phyloP scores from a whole-genome alignment of 768 basidiomycete genomes.

The Hypholoma fasciculare region DNA sequence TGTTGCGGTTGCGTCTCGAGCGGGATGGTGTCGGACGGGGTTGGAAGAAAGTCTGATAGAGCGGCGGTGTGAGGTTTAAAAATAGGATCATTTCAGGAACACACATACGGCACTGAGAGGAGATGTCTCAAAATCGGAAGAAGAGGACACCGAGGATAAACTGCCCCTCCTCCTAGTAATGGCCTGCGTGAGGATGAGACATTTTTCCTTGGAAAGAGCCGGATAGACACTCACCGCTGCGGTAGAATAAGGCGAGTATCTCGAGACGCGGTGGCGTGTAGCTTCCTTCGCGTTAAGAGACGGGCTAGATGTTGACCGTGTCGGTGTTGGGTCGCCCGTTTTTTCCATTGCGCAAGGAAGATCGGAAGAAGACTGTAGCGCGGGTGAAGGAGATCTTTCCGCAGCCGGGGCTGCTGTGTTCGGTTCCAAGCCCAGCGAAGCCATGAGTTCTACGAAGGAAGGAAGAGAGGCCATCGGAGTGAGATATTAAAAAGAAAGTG shows the following conservation, averaged over 20 bases:
- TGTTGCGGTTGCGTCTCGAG: slow-evolving; percentile 43
- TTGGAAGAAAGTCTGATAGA: slow-evolving; percentile 32
- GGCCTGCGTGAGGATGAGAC: slow-evolving; percentile 28
- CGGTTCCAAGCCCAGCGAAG: slow-evolving; percentile 73
- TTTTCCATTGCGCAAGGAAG: slow-evolving; percentile 32
- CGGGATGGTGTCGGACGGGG: slow-evolving; percentile 45
- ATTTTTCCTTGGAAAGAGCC: neutral
- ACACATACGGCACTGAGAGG: slow-evolving; percentile 29
- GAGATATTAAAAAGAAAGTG: slow-evolving; percentile 27
- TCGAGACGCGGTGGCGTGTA: slow-evolving; percentile 35
- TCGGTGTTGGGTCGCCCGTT: slow-evolving; percentile 28
- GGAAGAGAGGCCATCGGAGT: slow-evolving; percentile 69
- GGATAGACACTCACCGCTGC: slow-evolving; percentile 31
- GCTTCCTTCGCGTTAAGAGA: slow-evolving; percentile 39
- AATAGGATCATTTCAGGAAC: slow-evolving; percentile 3
- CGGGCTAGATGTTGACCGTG: slow-evolving; percentile 45
- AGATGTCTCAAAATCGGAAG: slow-evolving; percentile 38
- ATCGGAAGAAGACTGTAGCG: slow-evolving; percentile 47
- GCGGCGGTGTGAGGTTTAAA: slow-evolving; percentile 4
- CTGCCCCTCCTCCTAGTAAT: slow-evolving; percentile 45
- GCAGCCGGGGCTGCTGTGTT: slow-evolving; percentile 31
- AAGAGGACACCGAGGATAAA: slow-evolving; percentile 43
- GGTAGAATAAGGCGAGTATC: slow-evolving; percentile 54
- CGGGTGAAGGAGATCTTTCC: slow-evolving; percentile 38
- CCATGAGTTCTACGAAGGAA: slow-evolving; percentile 88